A percentile compares a stretch with the other conserved stretches of the same genome.
These are phyloP conservation scores for Haplosporangium sp. DNA, from an alignment of 371 early-diverging fungal species.

Conservation along the genomic window DNA sequence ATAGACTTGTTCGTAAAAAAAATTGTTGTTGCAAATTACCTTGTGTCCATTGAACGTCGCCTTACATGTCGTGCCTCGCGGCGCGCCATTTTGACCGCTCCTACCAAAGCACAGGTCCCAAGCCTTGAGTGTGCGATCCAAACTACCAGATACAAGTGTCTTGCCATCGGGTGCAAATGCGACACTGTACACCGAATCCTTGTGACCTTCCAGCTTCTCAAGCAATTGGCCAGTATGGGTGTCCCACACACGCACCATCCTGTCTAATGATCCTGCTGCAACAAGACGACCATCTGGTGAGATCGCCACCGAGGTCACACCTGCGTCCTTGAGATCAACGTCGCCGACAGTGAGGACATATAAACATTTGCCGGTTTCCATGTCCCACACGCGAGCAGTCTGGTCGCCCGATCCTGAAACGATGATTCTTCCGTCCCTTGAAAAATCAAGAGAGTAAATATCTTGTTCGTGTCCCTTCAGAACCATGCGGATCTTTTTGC, in stretches of 20 bases:
- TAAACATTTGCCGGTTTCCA: constrained; percentile 78
- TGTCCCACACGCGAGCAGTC: constrained; percentile 90
- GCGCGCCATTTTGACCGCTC: constrained; percentile 47
- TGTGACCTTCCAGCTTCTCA: constrained; percentile 95
- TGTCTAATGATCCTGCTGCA: constrained; percentile 93
- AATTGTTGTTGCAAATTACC: constrained; percentile 19
- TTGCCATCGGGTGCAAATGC: constrained; percentile 96
- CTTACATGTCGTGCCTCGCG: constrained; percentile 57
- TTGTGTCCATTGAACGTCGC: constrained; percentile 75
- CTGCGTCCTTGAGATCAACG: constrained; percentile 87
- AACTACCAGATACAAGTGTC: constrained; percentile 91
- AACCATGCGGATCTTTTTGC: constrained; percentile 73
- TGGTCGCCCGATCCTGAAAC: constrained; percentile 97
- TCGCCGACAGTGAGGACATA: constrained; percentile 85
- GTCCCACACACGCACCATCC: constrained; percentile 96
- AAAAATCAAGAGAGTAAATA: constrained; percentile 97
- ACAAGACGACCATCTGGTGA: constrained; percentile 85
- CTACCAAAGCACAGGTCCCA: constrained; percentile 85
- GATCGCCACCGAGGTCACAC: constrained; percentile 95
- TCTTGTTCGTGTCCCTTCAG: constrained; percentile 96
- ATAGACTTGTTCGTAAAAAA: too few relatives aligned
- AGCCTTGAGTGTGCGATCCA: constrained; percentile 95
- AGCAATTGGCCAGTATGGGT: constrained; percentile 80
- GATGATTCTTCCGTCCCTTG: constrained; percentile 90
- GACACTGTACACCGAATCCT: constrained; percentile 96